These are phyloP conservation scores for Citrus mangshanensis DNA, from an alignment of 345 rosid genomes.

Conservation along the genomic window DNA sequence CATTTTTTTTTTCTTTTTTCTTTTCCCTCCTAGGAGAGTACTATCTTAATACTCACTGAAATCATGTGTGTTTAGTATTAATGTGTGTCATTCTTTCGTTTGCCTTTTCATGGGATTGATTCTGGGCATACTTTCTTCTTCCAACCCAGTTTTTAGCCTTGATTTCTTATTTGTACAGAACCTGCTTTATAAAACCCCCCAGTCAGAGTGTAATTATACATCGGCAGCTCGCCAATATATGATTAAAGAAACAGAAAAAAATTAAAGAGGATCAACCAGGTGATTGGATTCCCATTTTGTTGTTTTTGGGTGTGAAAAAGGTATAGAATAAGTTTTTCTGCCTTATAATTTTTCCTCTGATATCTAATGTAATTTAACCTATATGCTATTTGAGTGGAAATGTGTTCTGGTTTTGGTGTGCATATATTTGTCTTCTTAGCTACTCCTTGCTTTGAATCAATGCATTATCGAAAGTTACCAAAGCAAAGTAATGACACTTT, in stretches of 20 bases:
- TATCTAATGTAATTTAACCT: constrained; percentile 51
- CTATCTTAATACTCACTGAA: constrained; percentile 31
- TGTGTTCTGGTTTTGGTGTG: constrained; percentile 53
- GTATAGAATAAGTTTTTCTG: constrained; percentile 47
- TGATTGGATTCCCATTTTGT: constrained; percentile 34
- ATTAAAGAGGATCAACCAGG: constrained; percentile 52
- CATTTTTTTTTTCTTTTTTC: constrained; percentile 9
- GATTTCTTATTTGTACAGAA: constrained; percentile 62
- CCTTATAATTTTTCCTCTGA: constrained; percentile 20
- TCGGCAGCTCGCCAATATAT: constrained; percentile 58
- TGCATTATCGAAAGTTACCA: constrained; percentile 10
- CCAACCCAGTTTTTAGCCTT: constrained; percentile 44
- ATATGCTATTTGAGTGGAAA: constrained; percentile 43
- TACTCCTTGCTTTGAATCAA: not conserved
- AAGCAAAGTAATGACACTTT: not conserved
- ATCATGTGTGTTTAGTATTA: constrained; percentile 35
- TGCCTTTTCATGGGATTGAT: constrained; percentile 31
- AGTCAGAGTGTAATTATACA: constrained; percentile 59
- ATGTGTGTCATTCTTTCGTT: constrained; percentile 49
- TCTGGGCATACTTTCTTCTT: constrained; percentile 30
- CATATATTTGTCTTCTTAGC: constrained; percentile 8
- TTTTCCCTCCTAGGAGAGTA: constrained; percentile 26
- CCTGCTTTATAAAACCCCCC: constrained; percentile 29
- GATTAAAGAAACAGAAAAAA: constrained; percentile 23
- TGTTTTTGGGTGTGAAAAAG: constrained; percentile 44